These are phyloP conservation scores for Penium margaritaceum DNA, from an alignment of 139 green algal genomes.

Conservation along the genomic window DNA sequence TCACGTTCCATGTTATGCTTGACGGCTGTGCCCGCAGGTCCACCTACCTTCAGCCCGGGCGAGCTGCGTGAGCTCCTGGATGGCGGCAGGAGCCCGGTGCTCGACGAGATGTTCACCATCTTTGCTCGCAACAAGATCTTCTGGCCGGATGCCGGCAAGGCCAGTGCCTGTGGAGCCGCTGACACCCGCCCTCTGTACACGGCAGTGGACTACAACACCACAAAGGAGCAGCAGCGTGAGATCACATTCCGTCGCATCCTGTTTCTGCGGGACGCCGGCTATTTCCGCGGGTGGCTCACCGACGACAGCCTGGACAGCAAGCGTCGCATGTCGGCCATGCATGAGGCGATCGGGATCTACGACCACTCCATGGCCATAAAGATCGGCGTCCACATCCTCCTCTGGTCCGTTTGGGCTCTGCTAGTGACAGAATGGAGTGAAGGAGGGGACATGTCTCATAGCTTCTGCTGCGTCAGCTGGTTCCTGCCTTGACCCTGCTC, in stretches of 20 bases:
- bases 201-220: slow-evolving; percentile 41
- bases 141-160: too few relatives aligned
- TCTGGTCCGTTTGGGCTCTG: slow-evolving; percentile 48
- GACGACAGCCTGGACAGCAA: slow-evolving; percentile 12
- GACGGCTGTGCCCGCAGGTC: slow-evolving; percentile 26
- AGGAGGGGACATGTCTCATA: too few relatives aligned
- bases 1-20: background rate
- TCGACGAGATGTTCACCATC: slow-evolving; percentile 23
- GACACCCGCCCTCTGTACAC: slow-evolving; percentile 31
- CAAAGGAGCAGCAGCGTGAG: slow-evolving; percentile 32
- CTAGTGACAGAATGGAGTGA: too few relatives aligned
- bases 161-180: too few relatives aligned
- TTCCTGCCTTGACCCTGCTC: too few relatives aligned
- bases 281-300: slow-evolving; percentile 33
- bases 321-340: slow-evolving; percentile 38
- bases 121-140: slow-evolving; percentile 39
- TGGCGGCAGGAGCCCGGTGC: background rate
- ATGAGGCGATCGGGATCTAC: slow-evolving; percentile 65
- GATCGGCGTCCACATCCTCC: slow-evolving; percentile 77
- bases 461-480: too few relatives aligned
- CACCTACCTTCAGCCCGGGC: slow-evolving; percentile 3
- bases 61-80: slow-evolving; percentile 23
- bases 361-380: slow-evolving; percentile 86
- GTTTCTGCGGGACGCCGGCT: slow-evolving; percentile 16
- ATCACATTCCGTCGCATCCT: slow-evolving; percentile 29